Evolutionary conservation across 1,284 basidiomycete species (phyloP), one percentile per base, ranked within the genome.

Genomic region (Cryptococcus wingfieldii): DNA sequence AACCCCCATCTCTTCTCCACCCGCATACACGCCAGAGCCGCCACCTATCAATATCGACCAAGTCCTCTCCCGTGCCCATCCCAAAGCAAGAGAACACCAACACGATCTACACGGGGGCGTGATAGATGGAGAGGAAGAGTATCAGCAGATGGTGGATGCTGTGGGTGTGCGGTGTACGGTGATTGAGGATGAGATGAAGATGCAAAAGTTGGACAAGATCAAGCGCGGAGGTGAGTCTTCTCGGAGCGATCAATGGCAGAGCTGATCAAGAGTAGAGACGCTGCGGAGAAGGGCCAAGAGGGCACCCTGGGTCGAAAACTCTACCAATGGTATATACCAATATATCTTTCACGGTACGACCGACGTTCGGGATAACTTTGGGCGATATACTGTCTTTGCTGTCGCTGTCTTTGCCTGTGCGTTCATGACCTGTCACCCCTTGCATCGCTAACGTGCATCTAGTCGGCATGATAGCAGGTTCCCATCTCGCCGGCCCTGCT

Each of bases 21-120:
- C 72, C 0, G 69, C 72, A 4, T 74, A 74, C 60, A 66, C 67
- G 12, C 62, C 66, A 7, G 52, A 66, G 10, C 66, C 70, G 3
- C 66, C 64, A 18, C 65, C 66, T 12, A 44, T 67, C 46, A 63
- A 64, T 39, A 58, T 54, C 18, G 31, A 65, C 5, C 61, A 67
- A 16, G 47, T 71, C 4, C 60, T 72, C 10, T 58, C 60, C 7
- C 63, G 58, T 10, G 62, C 64, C n/a, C 72, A 74, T 54, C 72
- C 71, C 2, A 38, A 56, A 23, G 46, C 51, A 16, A 28, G 25
- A 19, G 42, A 48, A 28, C 50, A 54, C 45, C 13, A 12, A 45
- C n/a, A n/a, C n/a, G 41, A 10, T 9, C 41, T 42, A 9, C 27
- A 16, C 18, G 39, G 18, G 31, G 47, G 28, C 18, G 42, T 46